Percentiles rank a stretch among this genome's conserved stretches.
Evolutionary conservation across 1,284 basidiomycete species (phyloP).

Genomic region (Naganishia sp.): DNA sequence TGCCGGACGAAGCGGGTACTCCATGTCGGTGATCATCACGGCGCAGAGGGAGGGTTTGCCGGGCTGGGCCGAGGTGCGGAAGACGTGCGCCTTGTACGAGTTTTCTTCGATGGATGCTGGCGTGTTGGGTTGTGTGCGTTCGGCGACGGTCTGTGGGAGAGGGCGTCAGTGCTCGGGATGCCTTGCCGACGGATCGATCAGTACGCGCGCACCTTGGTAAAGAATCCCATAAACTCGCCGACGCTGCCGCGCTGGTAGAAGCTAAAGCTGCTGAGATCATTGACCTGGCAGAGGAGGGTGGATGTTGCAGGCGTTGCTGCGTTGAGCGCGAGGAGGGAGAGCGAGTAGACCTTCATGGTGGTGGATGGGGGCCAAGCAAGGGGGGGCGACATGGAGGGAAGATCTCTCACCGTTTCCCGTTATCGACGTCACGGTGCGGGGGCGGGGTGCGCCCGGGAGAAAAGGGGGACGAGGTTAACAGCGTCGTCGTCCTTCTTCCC

Average conservation of each 20-base stretch:
- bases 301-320: slow-evolving; percentile 52
- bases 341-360: slow-evolving; percentile 58
- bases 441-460: slow-evolving; percentile 12
- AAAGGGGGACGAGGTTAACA: background rate
- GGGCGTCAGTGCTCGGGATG: background rate
- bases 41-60: slow-evolving; percentile 62
- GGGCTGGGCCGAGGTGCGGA: slow-evolving; percentile 55
- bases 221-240: slow-evolving; percentile 85
- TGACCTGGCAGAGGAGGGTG: slow-evolving; percentile 70
- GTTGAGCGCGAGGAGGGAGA: slow-evolving; percentile 56
- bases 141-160: slow-evolving; percentile 72
- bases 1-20: slow-evolving; percentile 94
- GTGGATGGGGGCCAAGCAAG: slow-evolving; percentile 10
- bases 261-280: slow-evolving; percentile 86
- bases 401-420: no score
- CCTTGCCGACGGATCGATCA: slow-evolving; percentile 1
- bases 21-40: slow-evolving; percentile 90
- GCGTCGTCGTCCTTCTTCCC: background rate
- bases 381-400: no score
- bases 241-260: slow-evolving; percentile 89
- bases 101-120: slow-evolving; percentile 95
- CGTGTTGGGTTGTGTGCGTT: slow-evolving; percentile 81
- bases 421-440: slow-evolving; percentile 10
- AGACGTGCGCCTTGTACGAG: slow-evolving; percentile 85
- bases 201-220: slow-evolving; percentile 61